These are phyloP conservation scores for Ustilago hordei DNA, from an alignment of 1,284 basidiomycete species.

Conservation along the genomic window DNA sequence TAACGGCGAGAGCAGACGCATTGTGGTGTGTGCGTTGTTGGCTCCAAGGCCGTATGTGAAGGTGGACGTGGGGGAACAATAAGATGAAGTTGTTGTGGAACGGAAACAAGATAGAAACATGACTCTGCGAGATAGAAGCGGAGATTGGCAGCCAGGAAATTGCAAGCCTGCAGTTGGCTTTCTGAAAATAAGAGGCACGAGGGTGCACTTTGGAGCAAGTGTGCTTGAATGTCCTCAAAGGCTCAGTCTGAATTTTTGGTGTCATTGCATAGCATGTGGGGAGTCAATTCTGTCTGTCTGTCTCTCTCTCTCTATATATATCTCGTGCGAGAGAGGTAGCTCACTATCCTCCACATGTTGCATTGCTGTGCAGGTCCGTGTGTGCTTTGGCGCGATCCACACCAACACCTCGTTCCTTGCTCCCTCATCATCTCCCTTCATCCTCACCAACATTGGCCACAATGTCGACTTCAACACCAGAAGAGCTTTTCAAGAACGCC, in stretches of 20 bases:
- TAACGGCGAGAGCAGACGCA: slow-evolving; percentile 26
- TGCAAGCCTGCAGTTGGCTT: background rate
- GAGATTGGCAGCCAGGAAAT: slow-evolving; percentile 2
- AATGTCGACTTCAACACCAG: slow-evolving; percentile 63
- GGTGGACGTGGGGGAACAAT: background rate
- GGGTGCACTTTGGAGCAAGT: background rate
- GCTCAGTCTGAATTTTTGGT: slow-evolving; percentile 7
- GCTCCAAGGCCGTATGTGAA: background rate
- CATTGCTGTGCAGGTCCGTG: slow-evolving; percentile 4
- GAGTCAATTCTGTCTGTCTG: background rate
- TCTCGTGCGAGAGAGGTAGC: background rate
- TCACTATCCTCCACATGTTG: slow-evolving; percentile 11
- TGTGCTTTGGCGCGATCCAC: background rate
- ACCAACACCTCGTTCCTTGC: slow-evolving; percentile 5
- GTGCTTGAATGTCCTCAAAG: slow-evolving; percentile 1
- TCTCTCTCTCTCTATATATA: background rate
- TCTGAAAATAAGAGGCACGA: slow-evolving; percentile 5
- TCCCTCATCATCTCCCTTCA: background rate
- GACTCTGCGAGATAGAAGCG: slow-evolving; percentile 2
- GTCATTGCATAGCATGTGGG: slow-evolving; percentile 6
- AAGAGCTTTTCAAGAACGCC: slow-evolving; percentile 80
- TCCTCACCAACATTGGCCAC: background rate
- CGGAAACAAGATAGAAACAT: background rate
- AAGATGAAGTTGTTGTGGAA: background rate
- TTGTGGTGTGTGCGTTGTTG: slow-evolving; percentile 4